Conservation (phyloP, 2,329 filamentous ascomycete genomes). For the Botrytis porri region DNA sequence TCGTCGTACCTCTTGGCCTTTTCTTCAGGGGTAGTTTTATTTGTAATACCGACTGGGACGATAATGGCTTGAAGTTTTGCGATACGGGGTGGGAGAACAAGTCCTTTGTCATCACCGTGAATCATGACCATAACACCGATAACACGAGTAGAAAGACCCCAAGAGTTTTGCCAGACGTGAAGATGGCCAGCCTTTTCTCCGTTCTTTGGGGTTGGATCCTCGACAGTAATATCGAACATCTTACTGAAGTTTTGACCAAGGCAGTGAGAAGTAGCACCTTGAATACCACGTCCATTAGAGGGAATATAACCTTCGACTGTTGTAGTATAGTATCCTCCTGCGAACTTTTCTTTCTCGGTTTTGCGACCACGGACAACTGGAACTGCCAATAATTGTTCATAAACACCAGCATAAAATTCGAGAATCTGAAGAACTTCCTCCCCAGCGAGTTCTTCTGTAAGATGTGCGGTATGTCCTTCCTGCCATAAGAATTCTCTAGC, state of each 20-base stretch:
- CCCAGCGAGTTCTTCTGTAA: constrained; percentile 77
- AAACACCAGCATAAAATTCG: constrained; percentile 87
- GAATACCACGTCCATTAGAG: constrained; percentile 91
- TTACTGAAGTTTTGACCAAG: constrained; percentile 98
- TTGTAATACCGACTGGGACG: constrained; percentile 89
- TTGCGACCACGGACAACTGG: constrained; percentile 90
- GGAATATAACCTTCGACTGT: constrained; percentile 97
- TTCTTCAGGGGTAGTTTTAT: constrained; percentile 79
- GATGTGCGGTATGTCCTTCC: constrained; percentile 77
- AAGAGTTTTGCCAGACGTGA: constrained; percentile 97
- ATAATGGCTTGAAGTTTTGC: constrained; percentile 83
- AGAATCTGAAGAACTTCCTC: constrained; percentile 90
- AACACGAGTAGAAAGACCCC: constrained; percentile 94
- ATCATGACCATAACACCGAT: constrained; percentile 99
- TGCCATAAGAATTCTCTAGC: constrained; percentile 98
- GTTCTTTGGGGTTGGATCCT: constrained; percentile 73
- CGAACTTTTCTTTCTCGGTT: constrained; percentile 98
- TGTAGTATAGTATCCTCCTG: constrained; percentile 92
- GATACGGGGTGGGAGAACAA: constrained; percentile 88
- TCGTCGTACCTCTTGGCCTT: constrained; percentile 72
- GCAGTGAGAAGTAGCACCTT: constrained; percentile 86
- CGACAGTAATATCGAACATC: constrained; percentile 98
- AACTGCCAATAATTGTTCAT: constrained; percentile 89
- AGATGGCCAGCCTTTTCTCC: constrained; percentile 76
- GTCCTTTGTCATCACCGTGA: constrained; percentile 91